These are phyloP conservation scores for Pseudonitzschia multiseries DNA, from an alignment of 108 stramenopile genomes.

Conservation along the genomic window DNA sequence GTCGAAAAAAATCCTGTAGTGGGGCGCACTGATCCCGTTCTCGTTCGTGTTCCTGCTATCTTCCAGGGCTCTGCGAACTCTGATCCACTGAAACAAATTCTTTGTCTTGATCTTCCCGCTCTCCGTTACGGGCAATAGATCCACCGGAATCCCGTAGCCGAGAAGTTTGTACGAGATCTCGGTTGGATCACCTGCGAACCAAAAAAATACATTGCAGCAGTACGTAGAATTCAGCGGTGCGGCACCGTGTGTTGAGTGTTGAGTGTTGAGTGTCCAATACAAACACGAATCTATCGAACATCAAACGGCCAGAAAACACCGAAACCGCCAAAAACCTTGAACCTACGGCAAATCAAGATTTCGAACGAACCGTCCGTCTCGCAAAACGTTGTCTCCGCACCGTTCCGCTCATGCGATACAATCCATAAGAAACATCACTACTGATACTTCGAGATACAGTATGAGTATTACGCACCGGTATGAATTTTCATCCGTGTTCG, in stretches of 20 bases:
- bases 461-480: conserved; percentile 3
- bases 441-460: not conserved
- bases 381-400: no score
- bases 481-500: conserved; percentile 15
- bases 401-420: no score
- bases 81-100: conserved; percentile 5
- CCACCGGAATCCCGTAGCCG: conserved; percentile 12
- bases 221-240: not conserved
- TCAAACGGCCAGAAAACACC: no score
- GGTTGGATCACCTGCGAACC: conserved; percentile 4
- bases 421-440: no score
- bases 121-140: conserved; percentile 1
- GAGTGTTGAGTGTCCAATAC: not conserved
- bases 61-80: conserved; percentile 8
- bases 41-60: not conserved
- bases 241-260: not conserved
- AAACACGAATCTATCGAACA: not conserved
- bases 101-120: conserved; percentile 14
- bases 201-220: not conserved
- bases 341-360: no score
- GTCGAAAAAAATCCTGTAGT: not conserved
- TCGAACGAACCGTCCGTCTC: no score
- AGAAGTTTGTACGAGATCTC: conserved; percentile 9
- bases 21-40: not conserved
- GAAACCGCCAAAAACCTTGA: no score